Conservation (phyloP, 2,329 filamentous ascomycete species). For the Sclerotinia sclerotiorum region DNA sequence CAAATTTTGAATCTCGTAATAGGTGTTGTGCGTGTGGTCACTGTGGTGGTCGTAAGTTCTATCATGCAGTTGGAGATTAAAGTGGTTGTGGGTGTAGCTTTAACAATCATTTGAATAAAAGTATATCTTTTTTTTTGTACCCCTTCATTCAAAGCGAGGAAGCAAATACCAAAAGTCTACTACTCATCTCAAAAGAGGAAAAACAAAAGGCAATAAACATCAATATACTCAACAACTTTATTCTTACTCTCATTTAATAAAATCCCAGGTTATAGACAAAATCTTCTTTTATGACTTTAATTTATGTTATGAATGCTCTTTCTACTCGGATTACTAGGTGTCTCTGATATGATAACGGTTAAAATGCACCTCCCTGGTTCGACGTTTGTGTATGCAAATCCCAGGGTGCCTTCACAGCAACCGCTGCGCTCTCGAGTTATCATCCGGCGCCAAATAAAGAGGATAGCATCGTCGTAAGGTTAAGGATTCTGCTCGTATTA, state of each 20-base stretch:
- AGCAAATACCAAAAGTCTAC: background rate
- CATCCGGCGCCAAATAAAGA: background rate
- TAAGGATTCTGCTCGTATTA: background rate
- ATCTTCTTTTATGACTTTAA: too few relatives aligned
- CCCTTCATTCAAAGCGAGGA: constrained; percentile 5
- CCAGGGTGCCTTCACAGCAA: background rate
- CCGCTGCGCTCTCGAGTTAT: background rate
- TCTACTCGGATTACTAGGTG: too few relatives aligned
- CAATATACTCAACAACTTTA: too few relatives aligned
- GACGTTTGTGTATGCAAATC: background rate
- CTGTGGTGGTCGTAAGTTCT: background rate
- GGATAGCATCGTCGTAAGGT: background rate
- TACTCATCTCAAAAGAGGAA: background rate
- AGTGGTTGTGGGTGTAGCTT: background rate
- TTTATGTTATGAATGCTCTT: too few relatives aligned
- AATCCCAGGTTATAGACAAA: too few relatives aligned
- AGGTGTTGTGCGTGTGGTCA: too few relatives aligned
- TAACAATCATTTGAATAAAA: background rate
- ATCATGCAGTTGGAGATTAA: constrained; percentile 5
- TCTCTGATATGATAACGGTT: background rate
- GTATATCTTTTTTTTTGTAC: background rate
- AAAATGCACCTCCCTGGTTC: background rate
- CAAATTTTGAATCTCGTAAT: background rate
- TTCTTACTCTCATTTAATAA: too few relatives aligned
- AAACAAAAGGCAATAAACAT: too few relatives aligned